Evolutionary conservation across 1,139 yeast genomes (phyloP).

Genomic region (Debaryomyces psychrophilus): DNA sequence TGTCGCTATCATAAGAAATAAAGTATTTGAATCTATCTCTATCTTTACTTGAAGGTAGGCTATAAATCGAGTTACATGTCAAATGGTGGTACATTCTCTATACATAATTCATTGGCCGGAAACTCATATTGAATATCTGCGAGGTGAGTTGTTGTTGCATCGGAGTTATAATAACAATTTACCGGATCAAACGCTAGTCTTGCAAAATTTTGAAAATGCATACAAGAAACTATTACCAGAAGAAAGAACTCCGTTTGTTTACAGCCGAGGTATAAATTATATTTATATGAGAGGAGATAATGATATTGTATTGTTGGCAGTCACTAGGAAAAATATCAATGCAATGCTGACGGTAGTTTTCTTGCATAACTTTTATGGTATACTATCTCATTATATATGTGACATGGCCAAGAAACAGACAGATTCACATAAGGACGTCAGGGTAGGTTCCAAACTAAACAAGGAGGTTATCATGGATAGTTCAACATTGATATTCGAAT

Average conservation of each 20-base stretch:
- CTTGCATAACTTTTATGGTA: slow-evolving; percentile 35
- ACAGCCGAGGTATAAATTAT: slow-evolving; percentile 34
- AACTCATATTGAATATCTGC: slow-evolving; percentile 30
- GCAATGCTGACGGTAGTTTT: slow-evolving; percentile 48
- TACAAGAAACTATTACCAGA: slow-evolving; percentile 26
- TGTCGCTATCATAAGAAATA: neutral
- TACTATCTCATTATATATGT: slow-evolving; percentile 37
- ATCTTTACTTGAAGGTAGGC: neutral
- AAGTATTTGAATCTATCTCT: neutral
- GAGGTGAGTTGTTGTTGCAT: slow-evolving; percentile 39
- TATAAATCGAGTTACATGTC: neutral
- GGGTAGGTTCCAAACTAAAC: slow-evolving; percentile 18
- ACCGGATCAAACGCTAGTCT: slow-evolving; percentile 28
- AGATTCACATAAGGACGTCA: neutral
- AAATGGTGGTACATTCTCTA: slow-evolving; percentile 41
- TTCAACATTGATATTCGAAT: slow-evolving; percentile 42
- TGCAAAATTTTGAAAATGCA: slow-evolving; percentile 31
- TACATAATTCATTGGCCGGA: slow-evolving; percentile 43
- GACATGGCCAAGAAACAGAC: slow-evolving; percentile 11
- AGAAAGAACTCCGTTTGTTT: slow-evolving; percentile 36
- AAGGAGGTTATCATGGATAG: slow-evolving; percentile 45
- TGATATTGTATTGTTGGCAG: slow-evolving; percentile 37
- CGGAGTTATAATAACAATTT: slow-evolving; percentile 40
- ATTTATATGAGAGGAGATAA: slow-evolving; percentile 34
- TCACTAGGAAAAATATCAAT: slow-evolving; percentile 35